Percentiles rank a stretch among this genome's conserved stretches.
phyloP scores from a whole-genome alignment of 2,329 filamentous ascomycete species.

The Teratosphaeria epicoccoides region DNA sequence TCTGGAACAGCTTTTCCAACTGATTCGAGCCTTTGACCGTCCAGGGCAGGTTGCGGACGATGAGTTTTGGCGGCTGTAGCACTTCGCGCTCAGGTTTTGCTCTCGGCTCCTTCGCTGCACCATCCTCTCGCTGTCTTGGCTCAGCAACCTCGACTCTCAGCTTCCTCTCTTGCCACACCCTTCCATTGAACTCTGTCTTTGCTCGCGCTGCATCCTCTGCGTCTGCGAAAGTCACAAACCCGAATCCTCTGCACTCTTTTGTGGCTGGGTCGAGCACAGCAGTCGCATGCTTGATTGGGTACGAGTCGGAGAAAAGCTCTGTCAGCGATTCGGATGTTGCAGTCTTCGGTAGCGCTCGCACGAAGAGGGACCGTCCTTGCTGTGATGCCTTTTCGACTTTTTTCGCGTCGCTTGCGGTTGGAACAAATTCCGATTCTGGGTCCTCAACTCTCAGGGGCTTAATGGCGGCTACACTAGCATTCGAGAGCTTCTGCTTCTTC shows the following conservation, averaged over 20 bases:
- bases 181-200: conserved; percentile 68
- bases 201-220: conserved; percentile 79
- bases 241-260: conserved; percentile 81
- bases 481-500: conserved; percentile 23
- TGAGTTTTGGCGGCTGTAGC: conserved; percentile 66
- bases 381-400: conserved; percentile 11
- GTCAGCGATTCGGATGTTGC: conserved; percentile 75
- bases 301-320: conserved; percentile 86
- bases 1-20: conserved; percentile 66
- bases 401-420: conserved; percentile 4
- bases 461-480: conserved; percentile 16
- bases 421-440: background rate
- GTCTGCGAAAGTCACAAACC: conserved; percentile 95
- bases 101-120: conserved; percentile 25
- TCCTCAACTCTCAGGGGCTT: conserved; percentile 4
- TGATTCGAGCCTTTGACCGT: conserved; percentile 81
- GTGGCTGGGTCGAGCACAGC: conserved; percentile 78
- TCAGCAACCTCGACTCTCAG: conserved; percentile 83
- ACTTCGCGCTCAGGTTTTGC: conserved; percentile 50
- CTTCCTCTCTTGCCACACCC: conserved; percentile 65
- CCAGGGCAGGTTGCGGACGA: conserved; percentile 92
- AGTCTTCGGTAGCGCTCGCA: conserved; percentile 69
- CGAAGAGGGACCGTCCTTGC: conserved; percentile 56
- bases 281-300: conserved; percentile 90
- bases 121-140: conserved; percentile 58